phyloP scores from a whole-genome alignment of 2,329 filamentous ascomycete species.

The Graphilbum fragrans region DNA sequence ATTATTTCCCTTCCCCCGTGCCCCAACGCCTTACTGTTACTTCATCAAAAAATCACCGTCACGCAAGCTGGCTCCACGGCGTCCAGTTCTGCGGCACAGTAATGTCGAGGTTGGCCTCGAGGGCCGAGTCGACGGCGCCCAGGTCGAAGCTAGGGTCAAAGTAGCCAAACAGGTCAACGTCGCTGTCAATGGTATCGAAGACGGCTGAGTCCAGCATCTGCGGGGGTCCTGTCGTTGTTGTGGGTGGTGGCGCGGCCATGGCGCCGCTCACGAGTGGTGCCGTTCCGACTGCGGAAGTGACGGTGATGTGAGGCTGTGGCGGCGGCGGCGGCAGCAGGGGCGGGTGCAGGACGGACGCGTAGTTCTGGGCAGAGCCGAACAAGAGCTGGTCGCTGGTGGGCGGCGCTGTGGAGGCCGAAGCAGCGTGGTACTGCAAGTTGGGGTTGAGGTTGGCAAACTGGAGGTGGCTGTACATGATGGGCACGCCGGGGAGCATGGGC shows the following conservation, averaged over 20 bases:
- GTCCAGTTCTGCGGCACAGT: slow-evolving; percentile 38
- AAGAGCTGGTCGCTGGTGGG: no score
- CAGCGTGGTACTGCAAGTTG: no score
- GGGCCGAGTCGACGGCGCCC: slow-evolving; percentile 38
- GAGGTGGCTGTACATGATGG: no score
- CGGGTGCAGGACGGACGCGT: not conserved
- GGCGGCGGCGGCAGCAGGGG: not conserved
- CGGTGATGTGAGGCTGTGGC: not conserved
- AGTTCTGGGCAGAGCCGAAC: no score
- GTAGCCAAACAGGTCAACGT: slow-evolving; percentile 41
- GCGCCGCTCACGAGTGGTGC: no score
- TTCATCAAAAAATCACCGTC: no score
- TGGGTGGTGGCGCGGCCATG: not conserved
- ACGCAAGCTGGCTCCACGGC: slow-evolving; percentile 9
- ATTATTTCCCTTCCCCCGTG: no score
- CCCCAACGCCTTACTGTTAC: no score
- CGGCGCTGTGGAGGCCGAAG: not conserved
- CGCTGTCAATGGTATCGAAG: slow-evolving; percentile 25
- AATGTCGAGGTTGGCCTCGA: slow-evolving; percentile 43
- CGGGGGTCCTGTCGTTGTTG: not conserved
- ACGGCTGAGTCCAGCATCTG: slow-evolving; percentile 13
- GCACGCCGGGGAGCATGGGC: no score
- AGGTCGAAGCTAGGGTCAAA: slow-evolving; percentile 44
- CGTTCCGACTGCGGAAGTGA: no score
- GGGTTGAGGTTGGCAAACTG: no score